A percentile compares a stretch with the other conserved stretches of the same genome.
phyloP scores from a whole-genome alignment of 2,329 filamentous ascomycete genomes.

The Metarhizium humberi region DNA sequence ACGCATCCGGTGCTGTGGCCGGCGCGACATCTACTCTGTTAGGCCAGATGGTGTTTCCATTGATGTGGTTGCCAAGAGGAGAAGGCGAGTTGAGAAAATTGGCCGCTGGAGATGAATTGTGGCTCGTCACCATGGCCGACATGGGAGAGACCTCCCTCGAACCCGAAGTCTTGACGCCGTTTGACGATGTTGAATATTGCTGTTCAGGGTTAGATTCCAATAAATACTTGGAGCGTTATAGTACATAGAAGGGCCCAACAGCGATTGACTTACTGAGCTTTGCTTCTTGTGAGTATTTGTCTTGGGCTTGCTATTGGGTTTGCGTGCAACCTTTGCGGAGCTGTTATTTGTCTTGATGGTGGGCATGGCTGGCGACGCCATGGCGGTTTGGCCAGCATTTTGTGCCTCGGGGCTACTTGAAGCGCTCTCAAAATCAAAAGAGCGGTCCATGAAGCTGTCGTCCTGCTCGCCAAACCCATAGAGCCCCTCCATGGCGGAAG shows the following conservation, averaged over 20 bases:
- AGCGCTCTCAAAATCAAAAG: conserved; percentile 50
- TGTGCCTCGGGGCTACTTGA: conserved; percentile 44
- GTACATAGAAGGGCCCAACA: conserved; percentile 8
- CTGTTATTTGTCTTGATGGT: conserved; percentile 25
- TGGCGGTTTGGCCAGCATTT: conserved; percentile 17
- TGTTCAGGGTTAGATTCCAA: conserved; percentile 21
- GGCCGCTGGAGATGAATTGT: conserved; percentile 39
- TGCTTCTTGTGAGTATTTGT: conserved; percentile 26
- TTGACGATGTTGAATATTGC: conserved; percentile 42
- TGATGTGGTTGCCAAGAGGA: conserved; percentile 26
- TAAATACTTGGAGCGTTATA: background rate
- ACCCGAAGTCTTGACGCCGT: conserved; percentile 33
- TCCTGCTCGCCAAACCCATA: conserved; percentile 23
- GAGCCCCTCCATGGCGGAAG: conserved; percentile 18
- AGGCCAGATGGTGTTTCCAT: conserved; percentile 27
- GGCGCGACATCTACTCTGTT: conserved; percentile 17
- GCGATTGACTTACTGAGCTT: conserved; percentile 27
- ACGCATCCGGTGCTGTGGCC: conserved; percentile 13
- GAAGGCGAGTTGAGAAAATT: conserved; percentile 39
- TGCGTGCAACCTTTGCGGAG: conserved; percentile 15
- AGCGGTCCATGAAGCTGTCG: conserved; percentile 36
- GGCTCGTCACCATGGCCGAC: conserved; percentile 41
- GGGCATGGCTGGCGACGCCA: conserved; percentile 34
- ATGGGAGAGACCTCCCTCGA: conserved; percentile 48
- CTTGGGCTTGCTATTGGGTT: conserved; percentile 13